Evolutionary conservation across 2,329 filamentous ascomycete genomes (phyloP).

Genomic region (Calonectria hawksworthii): DNA sequence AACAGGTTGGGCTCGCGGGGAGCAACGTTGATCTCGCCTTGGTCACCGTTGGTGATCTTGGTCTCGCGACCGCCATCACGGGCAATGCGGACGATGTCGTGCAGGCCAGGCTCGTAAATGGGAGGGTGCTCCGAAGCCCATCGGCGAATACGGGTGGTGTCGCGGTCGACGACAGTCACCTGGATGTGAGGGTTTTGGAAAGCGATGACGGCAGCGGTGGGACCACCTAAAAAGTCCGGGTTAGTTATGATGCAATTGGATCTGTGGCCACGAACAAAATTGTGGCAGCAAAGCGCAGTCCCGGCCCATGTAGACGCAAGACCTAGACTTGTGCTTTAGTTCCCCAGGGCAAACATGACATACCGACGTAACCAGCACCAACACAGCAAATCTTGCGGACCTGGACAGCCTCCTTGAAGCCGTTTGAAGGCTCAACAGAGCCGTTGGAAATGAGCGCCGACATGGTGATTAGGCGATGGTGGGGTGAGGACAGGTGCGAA

Average conservation of each 20-base stretch:
- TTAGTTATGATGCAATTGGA: constrained; percentile 34
- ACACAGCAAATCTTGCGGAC: constrained; percentile 78
- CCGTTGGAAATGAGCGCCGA: constrained; percentile 50
- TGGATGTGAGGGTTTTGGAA: constrained; percentile 78
- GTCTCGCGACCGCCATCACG: constrained; percentile 69
- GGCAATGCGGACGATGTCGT: constrained; percentile 75
- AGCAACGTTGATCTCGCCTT: constrained; percentile 52
- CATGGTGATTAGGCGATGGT: constrained; percentile 37
- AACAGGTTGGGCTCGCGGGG: constrained; percentile 75
- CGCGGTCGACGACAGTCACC: constrained; percentile 82
- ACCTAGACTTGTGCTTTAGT: neutral
- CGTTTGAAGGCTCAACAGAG: constrained; percentile 48
- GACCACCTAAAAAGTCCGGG: constrained; percentile 67
- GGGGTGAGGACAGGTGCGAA: constrained; percentile 28
- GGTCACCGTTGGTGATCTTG: constrained; percentile 54
- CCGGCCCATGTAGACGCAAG: neutral
- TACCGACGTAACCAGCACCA: constrained; percentile 83
- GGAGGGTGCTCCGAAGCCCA: constrained; percentile 83
- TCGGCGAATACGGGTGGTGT: constrained; percentile 73
- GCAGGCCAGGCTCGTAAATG: constrained; percentile 81
- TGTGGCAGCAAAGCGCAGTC: neutral
- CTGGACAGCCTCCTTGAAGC: constrained; percentile 46
- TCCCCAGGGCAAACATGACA: constrained; percentile 47
- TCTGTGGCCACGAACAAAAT: constrained; percentile 21
- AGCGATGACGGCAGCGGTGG: constrained; percentile 82